Evolutionary conservation across 2,329 filamentous ascomycete species (phyloP).

Genomic region (Colletotrichum lini): DNA sequence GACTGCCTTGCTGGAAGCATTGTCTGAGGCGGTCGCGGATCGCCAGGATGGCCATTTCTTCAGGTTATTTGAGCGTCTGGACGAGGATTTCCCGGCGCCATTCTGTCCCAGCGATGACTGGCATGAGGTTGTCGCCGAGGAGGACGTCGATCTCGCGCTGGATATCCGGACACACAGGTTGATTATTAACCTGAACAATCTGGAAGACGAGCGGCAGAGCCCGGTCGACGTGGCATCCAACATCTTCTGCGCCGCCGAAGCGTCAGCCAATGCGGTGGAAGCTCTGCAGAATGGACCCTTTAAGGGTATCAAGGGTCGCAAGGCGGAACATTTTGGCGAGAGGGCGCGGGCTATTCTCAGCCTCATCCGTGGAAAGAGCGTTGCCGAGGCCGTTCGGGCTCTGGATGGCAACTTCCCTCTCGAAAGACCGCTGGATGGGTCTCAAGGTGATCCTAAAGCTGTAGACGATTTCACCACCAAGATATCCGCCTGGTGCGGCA

Average conservation of each 20-base stretch:
- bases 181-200: constrained; percentile 48
- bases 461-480: constrained; percentile 8
- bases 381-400: constrained; percentile 29
- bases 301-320: neutral
- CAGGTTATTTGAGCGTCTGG: constrained; percentile 50
- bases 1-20: constrained; percentile 51
- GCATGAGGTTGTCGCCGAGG: constrained; percentile 35
- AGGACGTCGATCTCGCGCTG: constrained; percentile 48
- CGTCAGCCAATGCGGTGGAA: constrained; percentile 15
- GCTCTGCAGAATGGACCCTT: constrained; percentile 30
- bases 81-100: constrained; percentile 49
- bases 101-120: constrained; percentile 41
- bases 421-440: neutral
- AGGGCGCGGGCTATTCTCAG: constrained; percentile 11
- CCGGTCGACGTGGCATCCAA: constrained; percentile 10
- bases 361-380: constrained; percentile 12
- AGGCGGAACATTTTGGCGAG: constrained; percentile 5
- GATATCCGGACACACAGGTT: constrained; percentile 55
- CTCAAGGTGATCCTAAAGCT: neutral
- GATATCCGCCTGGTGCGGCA: constrained; percentile 7
- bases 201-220: neutral
- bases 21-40: constrained; percentile 34
- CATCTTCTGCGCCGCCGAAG: constrained; percentile 28
- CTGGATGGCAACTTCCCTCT: constrained; percentile 27
- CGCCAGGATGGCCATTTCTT: constrained; percentile 42